Evolutionary conservation across 257 asterid species (phyloP), one percentile per base, ranked within the genome.

Genomic region (Capsicum pubescens): DNA sequence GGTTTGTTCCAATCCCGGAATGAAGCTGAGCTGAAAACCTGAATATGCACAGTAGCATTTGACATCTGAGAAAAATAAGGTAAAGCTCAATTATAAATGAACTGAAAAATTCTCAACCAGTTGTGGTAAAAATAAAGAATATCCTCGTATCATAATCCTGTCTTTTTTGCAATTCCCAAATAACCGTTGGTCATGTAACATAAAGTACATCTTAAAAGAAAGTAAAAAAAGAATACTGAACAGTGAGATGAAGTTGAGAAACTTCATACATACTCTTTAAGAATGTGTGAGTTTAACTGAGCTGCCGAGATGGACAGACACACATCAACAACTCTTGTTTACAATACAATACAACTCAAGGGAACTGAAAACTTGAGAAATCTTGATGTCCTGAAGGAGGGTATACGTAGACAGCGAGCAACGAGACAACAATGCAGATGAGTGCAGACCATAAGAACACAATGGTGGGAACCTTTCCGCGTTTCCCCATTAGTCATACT

Each of bases 361-460:
- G 94, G 81, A 91, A 83, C 87, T 88, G 71, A 21, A 92, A 86
- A 15, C 83, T 89, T 12, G 86, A 35, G 81, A 72, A 85, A 52
- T 77, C 88, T 44, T 89, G 91, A 35, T 67, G 66, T 63, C 97
- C 97, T 15, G 89, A 36, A 1, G 97, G 97, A 50, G 98, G 98
- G 82, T 91, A 91, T 5, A 93, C 50, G 36, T 89, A 93, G 36
- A 95, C 91, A 0, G 98, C 94, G 7, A 95, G 89, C 91, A 95
- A 85, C 2, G 98, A 95, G 2, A 95, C 80, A 6, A 94, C 89
- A 78, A 94, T 93, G 88, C 97, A 92, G 32, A 95, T 92, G 50
- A 94, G 84, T n/a, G 96, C 98, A 19, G 99, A 94, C 98, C 98
- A 94, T n/a, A 94, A 64, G 72, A 77, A 95, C 3, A 95, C 98